A percentile compares a stretch with the other conserved stretches of the same genome.
These are phyloP conservation scores for Phytophthora pistaciae DNA, from an alignment of 352 stramenopile species.

Conservation along the genomic window DNA sequence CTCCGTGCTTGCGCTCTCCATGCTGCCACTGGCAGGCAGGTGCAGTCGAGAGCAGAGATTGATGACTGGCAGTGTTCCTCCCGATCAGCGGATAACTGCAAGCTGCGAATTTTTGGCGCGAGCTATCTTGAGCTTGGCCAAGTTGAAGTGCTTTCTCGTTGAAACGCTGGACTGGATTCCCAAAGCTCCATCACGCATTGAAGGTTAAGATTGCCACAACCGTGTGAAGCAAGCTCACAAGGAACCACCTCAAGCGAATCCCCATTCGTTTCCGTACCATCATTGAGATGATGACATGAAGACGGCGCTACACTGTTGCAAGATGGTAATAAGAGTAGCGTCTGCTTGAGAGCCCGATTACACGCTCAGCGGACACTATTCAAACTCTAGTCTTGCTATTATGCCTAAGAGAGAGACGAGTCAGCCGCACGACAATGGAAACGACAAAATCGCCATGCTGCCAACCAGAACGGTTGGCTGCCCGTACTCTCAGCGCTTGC, in stretches of 20 bases:
- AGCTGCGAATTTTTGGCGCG: neutral
- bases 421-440: too few relatives aligned
- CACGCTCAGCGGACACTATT: too few relatives aligned
- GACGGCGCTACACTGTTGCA: neutral
- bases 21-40: neutral
- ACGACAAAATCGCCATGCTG: neutral
- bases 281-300: neutral
- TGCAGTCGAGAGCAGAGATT: constrained; percentile 4
- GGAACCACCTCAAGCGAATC: neutral
- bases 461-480: neutral
- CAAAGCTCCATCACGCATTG: neutral
- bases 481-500: too few relatives aligned
- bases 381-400: too few relatives aligned
- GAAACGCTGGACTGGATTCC: neutral
- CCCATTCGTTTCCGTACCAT: neutral
- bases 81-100: neutral
- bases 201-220: too few relatives aligned
- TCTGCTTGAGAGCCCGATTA: neutral
- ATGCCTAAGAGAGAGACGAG: too few relatives aligned
- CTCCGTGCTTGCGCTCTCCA: neutral
- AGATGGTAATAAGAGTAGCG: too few relatives aligned
- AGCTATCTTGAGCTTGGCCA: neutral
- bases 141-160: neutral
- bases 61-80: neutral
- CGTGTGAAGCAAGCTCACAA: neutral